Evolutionary conservation across 2,329 filamentous ascomycete genomes (phyloP), one percentile per base, ranked within the genome.

Genomic region (Fusarium piperis): DNA sequence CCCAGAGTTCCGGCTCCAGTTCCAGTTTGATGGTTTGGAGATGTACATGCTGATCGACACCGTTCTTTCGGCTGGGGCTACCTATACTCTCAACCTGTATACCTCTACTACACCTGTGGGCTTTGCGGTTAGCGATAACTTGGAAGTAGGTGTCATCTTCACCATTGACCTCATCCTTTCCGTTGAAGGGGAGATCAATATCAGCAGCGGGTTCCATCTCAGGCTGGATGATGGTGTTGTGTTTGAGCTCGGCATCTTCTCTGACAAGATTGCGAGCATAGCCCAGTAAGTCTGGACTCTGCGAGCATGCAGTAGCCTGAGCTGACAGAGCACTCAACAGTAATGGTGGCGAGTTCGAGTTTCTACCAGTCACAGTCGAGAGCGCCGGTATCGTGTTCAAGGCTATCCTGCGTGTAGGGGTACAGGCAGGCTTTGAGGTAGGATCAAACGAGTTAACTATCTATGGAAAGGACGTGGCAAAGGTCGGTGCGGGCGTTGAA

Each of bases 121-220:
- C 0, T 60, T 67, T 23, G 28, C 36, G 4, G 64, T 85, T 5
- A 78, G 80, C 5, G 68, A 80, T 1, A 78, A 83, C 2, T 67
- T 86, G 0, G 76, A 83, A 23, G 65, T 88, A 0, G 88, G 88
- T 0, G 77, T 86, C 1, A 76, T 87, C 1, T 84, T 88, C 44
- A 79, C 80, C 0, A 77, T 89, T 1, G 87, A 90, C 59, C 78
- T 90, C 16, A 85, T 90, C 26, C 72, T 90, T 28, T 83, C 78
- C 15, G 83, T 82, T 0, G 80, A 87, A 3, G 80, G 80, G 0
- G 78, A 83, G 44, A 80, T 90, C 23, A 82, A 85, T 30, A 85
- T 90, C 13, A 85, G 80, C 55, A 86, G 80, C 18, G 88, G 88
- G 0, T 85, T 91, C 35, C 88, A 90, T 68, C 81, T 90, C 59